Percentiles rank a stretch among this genome's conserved stretches.
These are phyloP conservation scores for Ashbya aceris DNA, from an alignment of 1,139 yeast species.

Conservation along the genomic window DNA sequence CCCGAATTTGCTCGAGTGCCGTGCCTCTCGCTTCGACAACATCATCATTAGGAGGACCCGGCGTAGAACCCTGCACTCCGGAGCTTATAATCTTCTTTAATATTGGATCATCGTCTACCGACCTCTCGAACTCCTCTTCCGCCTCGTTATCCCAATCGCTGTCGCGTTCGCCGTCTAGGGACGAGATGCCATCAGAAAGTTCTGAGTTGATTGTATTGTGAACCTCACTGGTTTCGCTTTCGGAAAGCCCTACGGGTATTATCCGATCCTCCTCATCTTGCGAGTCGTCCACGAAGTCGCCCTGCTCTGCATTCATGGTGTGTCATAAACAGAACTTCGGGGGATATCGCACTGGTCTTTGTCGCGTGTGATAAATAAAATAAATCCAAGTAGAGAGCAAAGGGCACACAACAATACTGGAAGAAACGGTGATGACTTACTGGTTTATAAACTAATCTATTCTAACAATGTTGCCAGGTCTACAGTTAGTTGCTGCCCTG, in stretches of 20 bases:
- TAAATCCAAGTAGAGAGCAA: too few relatives aligned
- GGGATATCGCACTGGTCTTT: too few relatives aligned
- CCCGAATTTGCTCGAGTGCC: too few relatives aligned
- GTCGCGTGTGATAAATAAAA: too few relatives aligned
- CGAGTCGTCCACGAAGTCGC: background rate
- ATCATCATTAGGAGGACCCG: background rate
- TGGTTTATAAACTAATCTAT: too few relatives aligned
- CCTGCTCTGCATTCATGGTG: too few relatives aligned
- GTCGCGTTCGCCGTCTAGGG: background rate
- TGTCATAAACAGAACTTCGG: too few relatives aligned
- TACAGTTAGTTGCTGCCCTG: background rate
- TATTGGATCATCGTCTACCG: background rate
- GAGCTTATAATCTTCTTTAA: background rate
- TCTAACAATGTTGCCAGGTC: background rate
- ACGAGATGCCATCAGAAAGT: background rate
- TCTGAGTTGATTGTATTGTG: background rate
- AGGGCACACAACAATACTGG: background rate
- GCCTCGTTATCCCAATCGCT: background rate
- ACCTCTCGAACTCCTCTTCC: background rate
- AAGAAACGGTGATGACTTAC: background rate
- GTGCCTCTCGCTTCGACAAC: background rate
- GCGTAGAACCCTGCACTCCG: background rate
- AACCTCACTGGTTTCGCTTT: background rate
- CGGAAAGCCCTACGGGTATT: background rate
- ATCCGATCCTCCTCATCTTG: background rate